phyloP scores from a whole-genome alignment of 2,329 filamentous ascomycete genomes.

The Furcasterigmium furcatum region DNA sequence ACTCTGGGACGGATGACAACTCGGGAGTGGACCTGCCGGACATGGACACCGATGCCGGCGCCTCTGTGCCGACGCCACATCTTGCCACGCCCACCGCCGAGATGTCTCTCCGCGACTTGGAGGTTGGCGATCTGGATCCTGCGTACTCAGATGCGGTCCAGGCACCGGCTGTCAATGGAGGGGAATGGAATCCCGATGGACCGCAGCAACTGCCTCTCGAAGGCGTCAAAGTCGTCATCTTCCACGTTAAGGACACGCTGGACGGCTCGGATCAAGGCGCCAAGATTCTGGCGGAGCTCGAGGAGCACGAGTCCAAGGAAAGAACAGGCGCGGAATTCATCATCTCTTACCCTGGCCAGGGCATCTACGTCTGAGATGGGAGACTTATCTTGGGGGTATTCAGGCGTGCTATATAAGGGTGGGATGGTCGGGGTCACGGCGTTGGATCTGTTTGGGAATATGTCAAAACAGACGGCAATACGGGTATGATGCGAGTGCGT shows the following conservation, averaged over 20 bases:
- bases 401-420: background rate
- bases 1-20: background rate
- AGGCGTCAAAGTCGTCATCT: slow-evolving; percentile 79
- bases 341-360: slow-evolving; percentile 65
- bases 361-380: slow-evolving; percentile 41
- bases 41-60: background rate
- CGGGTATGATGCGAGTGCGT: too few species aligned
- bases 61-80: slow-evolving; percentile 34
- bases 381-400: background rate
- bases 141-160: background rate
- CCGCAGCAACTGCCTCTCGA: slow-evolving; percentile 49
- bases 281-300: slow-evolving; percentile 67
- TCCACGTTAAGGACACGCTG: slow-evolving; percentile 89
- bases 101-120: slow-evolving; percentile 35
- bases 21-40: slow-evolving; percentile 6
- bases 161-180: background rate
- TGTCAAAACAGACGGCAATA: too few species aligned
- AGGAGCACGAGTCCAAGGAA: slow-evolving; percentile 59
- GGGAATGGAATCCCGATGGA: slow-evolving; percentile 8
- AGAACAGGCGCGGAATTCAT: slow-evolving; percentile 78
- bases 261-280: slow-evolving; percentile 66
- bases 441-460: too few species aligned
- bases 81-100: slow-evolving; percentile 45
- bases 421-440: background rate
- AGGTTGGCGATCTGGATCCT: slow-evolving; percentile 10